Evolutionary conservation across 2,329 filamentous ascomycete genomes (phyloP).

Genomic region (Penicillium sp.): DNA sequence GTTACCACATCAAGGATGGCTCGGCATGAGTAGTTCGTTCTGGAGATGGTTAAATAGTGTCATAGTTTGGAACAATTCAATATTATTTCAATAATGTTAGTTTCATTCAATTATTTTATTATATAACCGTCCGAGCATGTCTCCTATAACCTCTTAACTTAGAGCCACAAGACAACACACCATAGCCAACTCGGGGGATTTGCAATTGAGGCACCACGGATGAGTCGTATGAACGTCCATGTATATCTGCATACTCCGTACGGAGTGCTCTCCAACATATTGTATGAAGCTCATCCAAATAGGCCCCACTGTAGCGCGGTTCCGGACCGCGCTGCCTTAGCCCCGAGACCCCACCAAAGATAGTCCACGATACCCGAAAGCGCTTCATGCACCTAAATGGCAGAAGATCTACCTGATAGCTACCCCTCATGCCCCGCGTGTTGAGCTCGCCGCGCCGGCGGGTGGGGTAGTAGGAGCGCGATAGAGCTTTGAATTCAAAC

Average conservation of each 20-base stretch:
- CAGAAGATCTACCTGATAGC: background rate
- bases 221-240: background rate
- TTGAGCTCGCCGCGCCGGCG: background rate
- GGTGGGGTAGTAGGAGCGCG: constrained; percentile 2
- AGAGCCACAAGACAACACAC: background rate
- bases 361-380: background rate
- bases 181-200: background rate
- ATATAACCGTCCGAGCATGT: background rate
- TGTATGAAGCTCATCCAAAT: background rate
- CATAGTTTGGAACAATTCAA: background rate
- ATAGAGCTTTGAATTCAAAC: background rate
- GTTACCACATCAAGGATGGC: constrained; percentile 62
- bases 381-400: background rate
- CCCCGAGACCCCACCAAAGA: background rate
- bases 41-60: background rate
- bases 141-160: background rate
- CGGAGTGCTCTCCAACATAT: background rate
- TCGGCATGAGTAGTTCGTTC: background rate
- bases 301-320: constrained; percentile 2
- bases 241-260: background rate
- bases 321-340: constrained; percentile 2
- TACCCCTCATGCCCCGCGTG: constrained; percentile 1
- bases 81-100: background rate
- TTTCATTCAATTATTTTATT: background rate
- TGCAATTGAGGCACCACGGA: too few relatives aligned